Conservation (phyloP, 768 basidiomycete species). For the Boletus subcaerulescens region DNA sequence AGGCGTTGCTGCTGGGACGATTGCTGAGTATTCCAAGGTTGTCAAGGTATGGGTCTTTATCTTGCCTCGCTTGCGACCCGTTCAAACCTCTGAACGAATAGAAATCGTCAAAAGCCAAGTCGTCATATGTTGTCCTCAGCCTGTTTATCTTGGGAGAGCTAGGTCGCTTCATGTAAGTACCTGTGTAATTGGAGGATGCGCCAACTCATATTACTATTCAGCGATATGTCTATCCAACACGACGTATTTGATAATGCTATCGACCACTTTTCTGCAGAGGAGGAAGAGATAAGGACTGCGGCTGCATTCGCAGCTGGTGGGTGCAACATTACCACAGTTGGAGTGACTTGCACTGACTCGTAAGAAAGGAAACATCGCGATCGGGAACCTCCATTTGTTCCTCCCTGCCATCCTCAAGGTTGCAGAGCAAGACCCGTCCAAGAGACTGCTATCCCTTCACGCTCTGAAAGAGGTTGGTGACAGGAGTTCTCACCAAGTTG, state of each 20-base stretch:
- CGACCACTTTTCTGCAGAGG: slow-evolving; percentile 68
- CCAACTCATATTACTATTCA: slow-evolving; percentile 31
- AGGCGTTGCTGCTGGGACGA: slow-evolving; percentile 73
- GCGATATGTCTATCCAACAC: slow-evolving; percentile 81
- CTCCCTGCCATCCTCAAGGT: slow-evolving; percentile 81
- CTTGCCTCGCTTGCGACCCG: not conserved
- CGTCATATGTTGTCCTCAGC: slow-evolving; percentile 73
- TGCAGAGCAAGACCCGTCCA: slow-evolving; percentile 70
- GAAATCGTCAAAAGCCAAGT: slow-evolving; percentile 58
- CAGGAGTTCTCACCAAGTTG: not conserved
- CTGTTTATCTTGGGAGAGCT: slow-evolving; percentile 90
- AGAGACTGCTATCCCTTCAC: slow-evolving; percentile 82
- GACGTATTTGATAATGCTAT: slow-evolving; percentile 78
- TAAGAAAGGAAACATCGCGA: slow-evolving; percentile 84
- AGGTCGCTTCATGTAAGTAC: slow-evolving; percentile 76
- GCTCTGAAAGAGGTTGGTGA: slow-evolving; percentile 82
- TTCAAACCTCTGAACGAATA: slow-evolving; percentile 19
- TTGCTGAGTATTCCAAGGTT: slow-evolving; percentile 80
- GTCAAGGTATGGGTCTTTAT: slow-evolving; percentile 55
- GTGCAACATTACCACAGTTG: slow-evolving; percentile 12
- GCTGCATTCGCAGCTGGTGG: slow-evolving; percentile 92
- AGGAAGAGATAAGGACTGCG: slow-evolving; percentile 85
- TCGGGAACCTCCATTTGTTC: slow-evolving; percentile 87
- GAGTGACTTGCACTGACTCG: not conserved
- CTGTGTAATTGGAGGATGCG: not conserved